phyloP scores from a whole-genome alignment of 441 rosid genomes.

The Pelargonium cotyledonis region DNA sequence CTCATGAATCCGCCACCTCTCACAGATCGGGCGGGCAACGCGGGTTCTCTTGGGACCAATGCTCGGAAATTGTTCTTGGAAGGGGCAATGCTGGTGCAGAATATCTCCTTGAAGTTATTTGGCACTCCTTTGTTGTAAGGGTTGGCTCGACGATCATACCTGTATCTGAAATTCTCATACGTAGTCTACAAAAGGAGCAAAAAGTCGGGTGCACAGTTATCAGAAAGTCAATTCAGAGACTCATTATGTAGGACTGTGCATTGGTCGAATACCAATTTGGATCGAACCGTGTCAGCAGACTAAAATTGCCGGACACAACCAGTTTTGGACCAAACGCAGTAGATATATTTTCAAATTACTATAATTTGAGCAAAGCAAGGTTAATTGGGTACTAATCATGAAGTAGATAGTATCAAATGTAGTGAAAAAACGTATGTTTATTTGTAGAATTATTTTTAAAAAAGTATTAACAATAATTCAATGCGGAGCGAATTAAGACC shows the following conservation, averaged over 20 bases:
- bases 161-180: constrained; percentile 82
- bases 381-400: too few relatives aligned
- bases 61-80: constrained; percentile 61
- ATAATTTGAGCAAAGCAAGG: too few relatives aligned
- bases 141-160: constrained; percentile 64
- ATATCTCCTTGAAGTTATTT: constrained; percentile 59
- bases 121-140: constrained; percentile 70
- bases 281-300: too few relatives aligned
- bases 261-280: too few relatives aligned
- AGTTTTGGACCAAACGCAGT: too few relatives aligned
- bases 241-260: neutral
- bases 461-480: too few relatives aligned
- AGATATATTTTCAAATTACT: too few relatives aligned
- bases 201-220: neutral
- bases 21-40: constrained; percentile 43
- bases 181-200: constrained; percentile 56
- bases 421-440: too few relatives aligned
- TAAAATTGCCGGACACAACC: too few relatives aligned
- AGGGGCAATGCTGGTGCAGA: constrained; percentile 23
- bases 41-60: constrained; percentile 51
- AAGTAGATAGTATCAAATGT: neutral
- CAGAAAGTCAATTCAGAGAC: neutral
- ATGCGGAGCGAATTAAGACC: too few relatives aligned
- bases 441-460: too few relatives aligned
- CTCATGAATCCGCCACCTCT: constrained; percentile 64